Percentiles rank a stretch among this genome's conserved stretches.
Evolutionary conservation across 371 early-diverging fungal genomes (phyloP).

Genomic region (Circinella umbellata): DNA sequence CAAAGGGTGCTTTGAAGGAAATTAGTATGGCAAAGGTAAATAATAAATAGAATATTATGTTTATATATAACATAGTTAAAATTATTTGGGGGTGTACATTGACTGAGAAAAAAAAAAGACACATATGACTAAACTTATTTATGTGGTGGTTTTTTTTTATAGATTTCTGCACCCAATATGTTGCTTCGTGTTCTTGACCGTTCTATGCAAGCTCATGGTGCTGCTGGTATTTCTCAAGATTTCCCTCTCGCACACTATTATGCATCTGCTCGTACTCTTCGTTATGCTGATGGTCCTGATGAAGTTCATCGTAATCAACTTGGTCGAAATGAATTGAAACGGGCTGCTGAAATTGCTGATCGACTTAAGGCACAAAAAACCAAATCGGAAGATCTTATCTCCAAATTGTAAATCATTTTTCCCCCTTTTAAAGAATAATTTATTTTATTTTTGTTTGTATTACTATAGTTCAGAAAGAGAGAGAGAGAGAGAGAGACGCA

Average conservation of each 20-base stretch:
- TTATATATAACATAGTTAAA: too few relatives aligned
- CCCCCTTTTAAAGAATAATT: too few relatives aligned
- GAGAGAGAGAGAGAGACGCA: too few relatives aligned
- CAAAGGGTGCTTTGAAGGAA: constrained; percentile 89
- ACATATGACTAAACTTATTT: too few relatives aligned
- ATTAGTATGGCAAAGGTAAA: constrained; percentile 94
- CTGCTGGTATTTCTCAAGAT: constrained; percentile 90
- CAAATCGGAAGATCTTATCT: constrained; percentile 20
- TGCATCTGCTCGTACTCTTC: constrained; percentile 83
- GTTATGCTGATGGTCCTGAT: constrained; percentile 87
- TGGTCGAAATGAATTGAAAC: constrained; percentile 51
- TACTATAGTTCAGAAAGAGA: too few relatives aligned
- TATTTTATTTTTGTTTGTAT: too few relatives aligned
- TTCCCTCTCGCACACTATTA: constrained; percentile 85
- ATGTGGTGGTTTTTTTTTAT: neutral
- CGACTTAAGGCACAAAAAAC: constrained; percentile 39
- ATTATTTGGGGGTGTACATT: too few relatives aligned
- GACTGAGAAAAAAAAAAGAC: neutral
- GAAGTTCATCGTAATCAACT: constrained; percentile 41
- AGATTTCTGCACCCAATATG: constrained; percentile 78
- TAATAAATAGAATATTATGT: neutral
- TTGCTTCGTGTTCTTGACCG: constrained; percentile 77
- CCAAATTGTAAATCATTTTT: neutral
- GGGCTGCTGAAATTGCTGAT: constrained; percentile 40
- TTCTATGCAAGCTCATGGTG: constrained; percentile 94